Base-by-base conservation (phyloP, 345 rosid species). In the Melastoma malabathricum region DNA sequence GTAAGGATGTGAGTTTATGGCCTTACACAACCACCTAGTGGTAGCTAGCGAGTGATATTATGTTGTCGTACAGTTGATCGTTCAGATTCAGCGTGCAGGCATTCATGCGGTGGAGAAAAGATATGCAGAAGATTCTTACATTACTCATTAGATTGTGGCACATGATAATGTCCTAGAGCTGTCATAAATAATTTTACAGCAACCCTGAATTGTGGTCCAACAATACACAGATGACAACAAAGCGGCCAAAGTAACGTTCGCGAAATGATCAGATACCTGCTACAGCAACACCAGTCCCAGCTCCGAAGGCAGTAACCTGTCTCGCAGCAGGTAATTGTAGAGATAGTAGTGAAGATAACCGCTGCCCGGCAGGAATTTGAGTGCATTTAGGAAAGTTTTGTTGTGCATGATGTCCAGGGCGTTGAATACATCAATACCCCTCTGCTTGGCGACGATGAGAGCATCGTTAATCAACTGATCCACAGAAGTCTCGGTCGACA, bases 381-480 rank as follows among this genome's bases (percentile, higher is more conserved):
- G 66, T 43, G 82, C 94, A 59, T 78, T 90, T 76, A 90, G 72
- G 64, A 90, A 86, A n/a, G 79, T 63, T 59, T 86, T 94, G 6
- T 90, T 90, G n/a, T 81, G 77, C 98, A 90, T 86, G 62, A 90
- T 86, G 60, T 90, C 92, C 69, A 90, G 59, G 0, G 98, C 87
- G 31, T 90, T 90, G 67, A 90, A 86, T 38, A 90, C 96, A 15
- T 90, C 98, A 6, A 78, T 83, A 23, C 82, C 92, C 76, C 78
- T 84, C 56, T 80, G 86, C 70, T 84, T 90, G 0, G 96, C 86
- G 12, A 86, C 72, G 3, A 86, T 82, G 5, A 90, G 71, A 0
- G 85, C 84, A 62, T 86, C 98, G 45, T 83, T 90, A 94, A 83
- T 90, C 79, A 90, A 63, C 78, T 90, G 96, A 54, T 78, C 80